Base-by-base conservation (phyloP, 164 flowering plant genomes). In the Aristolochia fimbriata region DNA sequence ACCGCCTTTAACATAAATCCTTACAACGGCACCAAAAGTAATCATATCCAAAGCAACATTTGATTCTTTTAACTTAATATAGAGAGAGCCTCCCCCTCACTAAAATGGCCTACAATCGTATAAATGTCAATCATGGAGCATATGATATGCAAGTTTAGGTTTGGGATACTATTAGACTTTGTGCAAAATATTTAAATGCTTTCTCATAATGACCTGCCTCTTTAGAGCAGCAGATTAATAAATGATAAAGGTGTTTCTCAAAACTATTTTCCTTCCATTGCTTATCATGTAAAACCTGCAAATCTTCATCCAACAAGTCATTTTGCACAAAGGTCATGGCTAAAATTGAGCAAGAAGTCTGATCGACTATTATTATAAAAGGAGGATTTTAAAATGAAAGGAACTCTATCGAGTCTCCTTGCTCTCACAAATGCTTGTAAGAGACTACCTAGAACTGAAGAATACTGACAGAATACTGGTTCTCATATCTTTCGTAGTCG, bases 41-140 rank as follows among this genome's bases (percentile, higher is more conserved):
- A 92, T 68, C 80, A 82, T 62, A 74, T 92, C 98, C 77, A 89
- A 70, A 33, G 74, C 33, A 58, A 74, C 61, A 61, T 69, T 78
- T 13, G 83, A 81, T 62, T 80, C 77, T 70, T 72, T 84, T 72
- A 92, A 55, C 51, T 72, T 71, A 45, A 71, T 61, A 68, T 80
- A 87, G 12, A 85, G n/a, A n/a, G 76, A 51, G 71, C 75, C 74
- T 86, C 85, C 3, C 89, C 98, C 54, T 85, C 82, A 10, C 57
- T 27, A 50, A 80, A 89, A 24, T 15, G 73, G 47, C 78, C 77
- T 83, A 86, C 73, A 24, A 30, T n/a, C 59, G 83, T 69, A 68
- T 83, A 87, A 52, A 88, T 81, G 71, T 82, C 96, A 49, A 92
- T 89, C 96, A 92, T 87, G 10, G 98, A 84, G 82, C 87, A 80